Percentiles rank a stretch among this genome's conserved stretches.
phyloP scores from a whole-genome alignment of 116 monocot species.

The Iris pallida region DNA sequence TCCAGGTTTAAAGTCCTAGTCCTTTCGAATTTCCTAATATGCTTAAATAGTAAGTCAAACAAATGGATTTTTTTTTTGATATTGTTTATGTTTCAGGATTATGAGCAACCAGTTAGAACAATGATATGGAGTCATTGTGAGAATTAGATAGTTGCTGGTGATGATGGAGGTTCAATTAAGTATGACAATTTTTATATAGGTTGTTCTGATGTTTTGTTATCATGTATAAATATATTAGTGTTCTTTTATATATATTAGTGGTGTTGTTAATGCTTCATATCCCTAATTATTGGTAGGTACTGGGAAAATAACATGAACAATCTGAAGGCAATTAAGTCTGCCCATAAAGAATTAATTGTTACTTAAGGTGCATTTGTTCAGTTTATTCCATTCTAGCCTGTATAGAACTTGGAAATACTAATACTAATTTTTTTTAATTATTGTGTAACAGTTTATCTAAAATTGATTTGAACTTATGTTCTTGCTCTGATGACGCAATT shows the following conservation, averaged over 20 bases:
- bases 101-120: conserved; percentile 91
- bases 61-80: not conserved
- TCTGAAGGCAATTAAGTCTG: conserved; percentile 90
- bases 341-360: conserved; percentile 97
- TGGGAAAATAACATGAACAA: conserved; percentile 78
- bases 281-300: conserved; percentile 44
- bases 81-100: conserved; percentile 46
- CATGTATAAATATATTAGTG: not conserved
- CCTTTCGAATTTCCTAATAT: no score
- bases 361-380: conserved; percentile 52
- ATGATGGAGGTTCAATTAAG: conserved; percentile 98
- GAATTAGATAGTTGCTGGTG: conserved; percentile 99
- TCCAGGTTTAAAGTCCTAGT: no score
- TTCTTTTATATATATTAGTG: no score
- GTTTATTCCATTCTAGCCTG: not conserved
- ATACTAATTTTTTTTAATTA: no score
- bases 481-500: no score
- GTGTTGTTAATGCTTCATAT: no score
- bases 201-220: not conserved
- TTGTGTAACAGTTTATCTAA: no score
- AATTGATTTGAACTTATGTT: no score
- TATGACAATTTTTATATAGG: conserved; percentile 21
- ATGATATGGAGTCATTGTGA: conserved; percentile 99
- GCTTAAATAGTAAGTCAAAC: no score
- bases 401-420: no score